These are phyloP conservation scores for Aspergillus egyptiacus DNA, from an alignment of 495 filamentous ascomycete genomes.

Conservation along the genomic window DNA sequence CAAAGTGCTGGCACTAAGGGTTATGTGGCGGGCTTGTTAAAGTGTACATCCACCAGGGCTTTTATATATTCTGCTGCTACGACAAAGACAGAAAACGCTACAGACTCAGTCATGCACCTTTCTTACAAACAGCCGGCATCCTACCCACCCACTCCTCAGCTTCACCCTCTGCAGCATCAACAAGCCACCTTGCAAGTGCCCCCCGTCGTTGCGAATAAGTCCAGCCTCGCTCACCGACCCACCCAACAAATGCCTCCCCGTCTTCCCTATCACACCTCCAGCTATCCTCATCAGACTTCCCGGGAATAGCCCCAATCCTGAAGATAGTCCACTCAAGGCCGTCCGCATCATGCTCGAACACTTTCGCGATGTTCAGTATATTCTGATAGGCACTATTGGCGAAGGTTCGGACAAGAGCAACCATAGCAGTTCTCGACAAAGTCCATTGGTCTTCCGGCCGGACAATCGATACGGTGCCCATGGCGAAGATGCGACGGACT, in stretches of 20 bases:
- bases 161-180: not conserved
- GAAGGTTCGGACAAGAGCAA: not conserved
- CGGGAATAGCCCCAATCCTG: not conserved
- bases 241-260: not conserved
- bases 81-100: too few relatives aligned
- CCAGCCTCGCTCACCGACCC: not conserved
- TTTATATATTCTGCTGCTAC: too few relatives aligned
- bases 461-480: not conserved
- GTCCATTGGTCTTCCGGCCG: not conserved
- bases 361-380: not conserved
- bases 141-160: conserved; percentile 1
- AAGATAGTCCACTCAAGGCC: conserved; percentile 3
- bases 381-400: not conserved
- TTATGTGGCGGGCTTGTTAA: too few relatives aligned
- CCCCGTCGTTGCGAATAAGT: not conserved
- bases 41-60: too few relatives aligned
- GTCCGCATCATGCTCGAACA: not conserved
- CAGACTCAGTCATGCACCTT: not conserved
- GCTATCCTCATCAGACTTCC: not conserved
- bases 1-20: too few relatives aligned
- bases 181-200: not conserved
- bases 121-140: conserved; percentile 4
- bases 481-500: not conserved
- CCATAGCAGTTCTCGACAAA: not conserved
- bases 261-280: conserved; percentile 1